Base-by-base conservation (phyloP, 2,329 filamentous ascomycete genomes). In the Orbilia ellipsospora region DNA sequence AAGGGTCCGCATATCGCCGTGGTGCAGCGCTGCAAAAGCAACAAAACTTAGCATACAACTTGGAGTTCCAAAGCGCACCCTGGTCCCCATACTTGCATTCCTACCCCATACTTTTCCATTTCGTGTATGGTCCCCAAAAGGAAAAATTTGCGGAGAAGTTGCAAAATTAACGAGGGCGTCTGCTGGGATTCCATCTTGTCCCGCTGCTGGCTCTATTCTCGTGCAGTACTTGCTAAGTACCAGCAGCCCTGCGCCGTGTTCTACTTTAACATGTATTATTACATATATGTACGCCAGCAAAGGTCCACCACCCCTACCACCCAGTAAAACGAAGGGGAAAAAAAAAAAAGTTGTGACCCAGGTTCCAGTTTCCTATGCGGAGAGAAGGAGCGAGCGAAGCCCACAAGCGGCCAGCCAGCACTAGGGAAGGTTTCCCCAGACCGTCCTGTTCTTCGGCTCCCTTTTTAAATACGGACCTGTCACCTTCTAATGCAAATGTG, bases 381-480 rank as follows among this genome's bases (percentile, higher is more conserved):
- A 59, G 62, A 66, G 54, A 36, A 66, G 48, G 61, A 59, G 48
- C 55, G 54, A 59, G 23, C 28, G 57, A 52, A 36, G 10, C 31
- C 31, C 31, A 10, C 31, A 1, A 36, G 31, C 31, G 31, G 31
- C 31, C 31, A 36, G 31, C 31, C 31, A 36, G 31, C 31, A 13
- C 48, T 52, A 57, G 36, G 44, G 28, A 55, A 57, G 56, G 57
- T 68, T 68, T 75, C 64, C 64, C 64, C 64, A 75, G 64, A 69
- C 63, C 26, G 50, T 68, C 63, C 70, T 63, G 63, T 63, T 63
- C 63, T 68, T 75, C 64, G 64, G 57, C 72, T 75, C 72, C 63
- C 72, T 75, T 75, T 68, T 75, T 75, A 75, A 75, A 75, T 75
- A 75, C 59, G 51, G 36, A 67, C 65, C 72, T 63, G 57, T 68